Base-by-base conservation (phyloP, 2,329 filamentous ascomycete genomes). In the Curvularia sp. region DNA sequence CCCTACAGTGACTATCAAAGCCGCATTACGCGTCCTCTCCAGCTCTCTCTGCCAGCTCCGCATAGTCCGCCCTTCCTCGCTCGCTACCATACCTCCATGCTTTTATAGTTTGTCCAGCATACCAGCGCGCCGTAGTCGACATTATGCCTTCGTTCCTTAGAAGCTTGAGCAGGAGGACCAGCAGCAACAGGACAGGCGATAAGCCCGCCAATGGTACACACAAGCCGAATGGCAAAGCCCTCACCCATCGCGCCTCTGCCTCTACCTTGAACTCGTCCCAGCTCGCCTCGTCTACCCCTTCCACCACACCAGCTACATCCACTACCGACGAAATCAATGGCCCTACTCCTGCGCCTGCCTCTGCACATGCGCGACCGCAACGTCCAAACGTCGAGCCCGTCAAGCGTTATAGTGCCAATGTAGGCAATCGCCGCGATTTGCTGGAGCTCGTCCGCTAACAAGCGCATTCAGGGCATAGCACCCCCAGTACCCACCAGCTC, bases 91-190 rank as follows among this genome's bases (percentile, higher is more conserved):
- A 49, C 39, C 43, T 57, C 46, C 47, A 66, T 70, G 68, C 49
- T 46, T 60, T n/a, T 45, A 30, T 67, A 64, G 45, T 48, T 30
- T 41, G 41, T 39, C 49, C 18, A 46, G 10, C 46, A 60, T 49
- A 34, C 51, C 61, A 59, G 23, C 53, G 32, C 55, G 28, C 53
- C 46, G 59, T 51, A 62, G 51, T 60, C 55, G 46, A 54, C 27
- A 60, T 49, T 45, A 81, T 81, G 80, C 80, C 80, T 73, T 80
- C 88, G 42, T 91, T 96, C 73, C 83, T 95, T 70, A 91, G 87
- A 77, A 87, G 89, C 72, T 79, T 96, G 55, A 89, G 91, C 68
- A 87, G 91, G 68, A 88, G 89, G 68, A 95, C 91, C 55, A 69
- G 66, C 53, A 89, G 84, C 76, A 93, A 88, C 78, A 87, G 85